These are phyloP conservation scores for Coemansia sp. DNA, from an alignment of 192 early-diverging fungal species.

Conservation along the genomic window DNA sequence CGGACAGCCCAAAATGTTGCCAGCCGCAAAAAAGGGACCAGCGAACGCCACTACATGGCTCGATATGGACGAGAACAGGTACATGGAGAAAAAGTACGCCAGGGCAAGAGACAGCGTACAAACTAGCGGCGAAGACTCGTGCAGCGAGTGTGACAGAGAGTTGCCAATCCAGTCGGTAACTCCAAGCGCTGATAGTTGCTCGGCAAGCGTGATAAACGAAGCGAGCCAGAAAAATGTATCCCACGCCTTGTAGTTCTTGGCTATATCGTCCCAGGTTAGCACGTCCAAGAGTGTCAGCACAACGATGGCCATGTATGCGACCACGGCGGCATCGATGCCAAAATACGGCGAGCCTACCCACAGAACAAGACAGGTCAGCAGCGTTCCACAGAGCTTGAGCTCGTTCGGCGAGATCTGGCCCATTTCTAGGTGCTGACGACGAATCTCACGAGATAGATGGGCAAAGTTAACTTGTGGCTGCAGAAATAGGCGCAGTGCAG, in stretches of 20 bases:
- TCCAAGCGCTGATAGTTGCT: constrained; percentile 71
- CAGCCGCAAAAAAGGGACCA: constrained; percentile 74
- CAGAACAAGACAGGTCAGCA: constrained; percentile 57
- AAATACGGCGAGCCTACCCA: constrained; percentile 65
- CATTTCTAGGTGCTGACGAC: constrained; percentile 17
- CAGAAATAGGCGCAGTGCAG: constrained; percentile 24
- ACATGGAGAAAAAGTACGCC: constrained; percentile 71
- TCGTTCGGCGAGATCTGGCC: constrained; percentile 31
- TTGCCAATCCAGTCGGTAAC: constrained; percentile 66
- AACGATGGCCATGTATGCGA: constrained; percentile 65
- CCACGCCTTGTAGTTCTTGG: constrained; percentile 71
- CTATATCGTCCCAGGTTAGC: constrained; percentile 66
- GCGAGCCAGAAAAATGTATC: constrained; percentile 82
- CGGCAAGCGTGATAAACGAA: constrained; percentile 74
- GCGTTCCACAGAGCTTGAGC: constrained; percentile 53
- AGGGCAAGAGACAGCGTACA: constrained; percentile 52
- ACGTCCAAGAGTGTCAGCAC: constrained; percentile 59
- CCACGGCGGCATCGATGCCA: constrained; percentile 65
- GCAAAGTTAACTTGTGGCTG: constrained; percentile 32
- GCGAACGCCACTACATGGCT: constrained; percentile 71
- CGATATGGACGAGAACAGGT: constrained; percentile 72
- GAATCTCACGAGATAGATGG: constrained; percentile 26
- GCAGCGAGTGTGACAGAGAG: constrained; percentile 49
- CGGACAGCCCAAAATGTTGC: constrained; percentile 58
- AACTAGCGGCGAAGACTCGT: constrained; percentile 39